phyloP scores from a whole-genome alignment of 805 yeast species.

The Vanderwaltozyma tropicalis region DNA sequence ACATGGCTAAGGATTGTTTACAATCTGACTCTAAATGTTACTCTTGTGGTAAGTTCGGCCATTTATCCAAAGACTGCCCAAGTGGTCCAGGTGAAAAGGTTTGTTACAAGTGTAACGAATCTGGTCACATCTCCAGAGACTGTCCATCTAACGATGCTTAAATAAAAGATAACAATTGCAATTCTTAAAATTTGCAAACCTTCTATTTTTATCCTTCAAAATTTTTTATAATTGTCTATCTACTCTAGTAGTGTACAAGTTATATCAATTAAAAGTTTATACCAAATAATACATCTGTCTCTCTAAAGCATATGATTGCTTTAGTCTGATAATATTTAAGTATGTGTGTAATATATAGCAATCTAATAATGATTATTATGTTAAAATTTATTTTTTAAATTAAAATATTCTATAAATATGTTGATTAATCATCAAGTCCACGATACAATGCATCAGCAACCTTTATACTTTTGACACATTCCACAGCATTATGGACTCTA shows the following conservation, averaged over 20 bases:
- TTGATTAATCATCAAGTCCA: not conserved
- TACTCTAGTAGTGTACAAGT: too few relatives aligned
- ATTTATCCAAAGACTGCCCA: slow-evolving; percentile 75
- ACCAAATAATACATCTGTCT: too few relatives aligned
- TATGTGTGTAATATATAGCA: not conserved
- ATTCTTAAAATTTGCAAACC: not conserved
- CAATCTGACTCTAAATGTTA: slow-evolving; percentile 72
- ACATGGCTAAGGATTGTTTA: slow-evolving; percentile 84
- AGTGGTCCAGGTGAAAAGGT: slow-evolving; percentile 42
- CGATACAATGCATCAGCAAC: slow-evolving; percentile 56
- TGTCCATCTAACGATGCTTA: slow-evolving; percentile 32
- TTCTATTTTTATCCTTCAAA: not conserved
- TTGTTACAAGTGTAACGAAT: slow-evolving; percentile 39
- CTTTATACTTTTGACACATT: slow-evolving; percentile 41
- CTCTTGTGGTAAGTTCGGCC: slow-evolving; percentile 87
- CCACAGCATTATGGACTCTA: slow-evolving; percentile 76
- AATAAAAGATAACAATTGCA: slow-evolving; percentile 2
- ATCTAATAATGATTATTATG: too few relatives aligned
- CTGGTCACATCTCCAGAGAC: slow-evolving; percentile 84
- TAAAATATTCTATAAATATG: too few relatives aligned
- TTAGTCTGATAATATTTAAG: too few relatives aligned
- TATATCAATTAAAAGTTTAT: too few relatives aligned
- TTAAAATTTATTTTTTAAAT: too few relatives aligned
- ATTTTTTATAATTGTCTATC: too few relatives aligned
- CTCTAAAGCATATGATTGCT: too few relatives aligned